A percentile compares a stretch with the other conserved stretches of the same genome.
phyloP scores from a whole-genome alignment of 768 basidiomycete species.

The Rhizopogon vinicolor region DNA sequence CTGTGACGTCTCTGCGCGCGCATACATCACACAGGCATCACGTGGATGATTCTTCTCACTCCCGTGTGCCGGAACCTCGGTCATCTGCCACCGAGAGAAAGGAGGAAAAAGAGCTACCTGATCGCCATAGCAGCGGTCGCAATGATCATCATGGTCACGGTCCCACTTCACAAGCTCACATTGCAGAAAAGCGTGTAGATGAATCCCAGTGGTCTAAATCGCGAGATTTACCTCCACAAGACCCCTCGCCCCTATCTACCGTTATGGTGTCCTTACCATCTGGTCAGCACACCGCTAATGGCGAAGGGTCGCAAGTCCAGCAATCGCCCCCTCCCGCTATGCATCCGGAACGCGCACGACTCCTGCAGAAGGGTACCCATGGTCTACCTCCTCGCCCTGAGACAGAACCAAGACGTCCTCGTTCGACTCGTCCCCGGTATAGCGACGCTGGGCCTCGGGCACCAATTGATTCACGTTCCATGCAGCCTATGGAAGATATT shows the following conservation, averaged over 20 bases:
- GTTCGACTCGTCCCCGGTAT: conserved; percentile 2
- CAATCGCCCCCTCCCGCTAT: conserved; percentile 12
- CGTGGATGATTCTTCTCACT: background rate
- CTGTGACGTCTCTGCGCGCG: conserved; percentile 12
- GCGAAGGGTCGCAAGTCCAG: conserved; percentile 1
- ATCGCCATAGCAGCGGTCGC: background rate
- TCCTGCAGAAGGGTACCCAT: conserved; percentile 21
- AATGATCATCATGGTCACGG: background rate
- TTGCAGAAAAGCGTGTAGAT: background rate
- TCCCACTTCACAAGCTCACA: background rate
- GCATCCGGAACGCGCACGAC: conserved; percentile 27
- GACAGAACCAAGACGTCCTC: conserved; percentile 8
- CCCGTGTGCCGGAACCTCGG: background rate
- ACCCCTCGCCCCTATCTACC: background rate
- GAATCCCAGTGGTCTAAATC: background rate
- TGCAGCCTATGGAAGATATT: background rate
- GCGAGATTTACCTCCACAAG: background rate
- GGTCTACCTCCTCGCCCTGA: conserved; percentile 21
- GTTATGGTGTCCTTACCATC: background rate
- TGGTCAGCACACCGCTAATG: background rate
- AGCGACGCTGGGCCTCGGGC: background rate
- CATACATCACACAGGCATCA: conserved; percentile 2
- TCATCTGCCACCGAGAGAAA: no score
- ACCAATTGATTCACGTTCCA: background rate
- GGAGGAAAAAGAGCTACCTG: background rate